Base-by-base conservation (phyloP, 108 stramenopile genomes). In the Chaetoceros muelleri region DNA sequence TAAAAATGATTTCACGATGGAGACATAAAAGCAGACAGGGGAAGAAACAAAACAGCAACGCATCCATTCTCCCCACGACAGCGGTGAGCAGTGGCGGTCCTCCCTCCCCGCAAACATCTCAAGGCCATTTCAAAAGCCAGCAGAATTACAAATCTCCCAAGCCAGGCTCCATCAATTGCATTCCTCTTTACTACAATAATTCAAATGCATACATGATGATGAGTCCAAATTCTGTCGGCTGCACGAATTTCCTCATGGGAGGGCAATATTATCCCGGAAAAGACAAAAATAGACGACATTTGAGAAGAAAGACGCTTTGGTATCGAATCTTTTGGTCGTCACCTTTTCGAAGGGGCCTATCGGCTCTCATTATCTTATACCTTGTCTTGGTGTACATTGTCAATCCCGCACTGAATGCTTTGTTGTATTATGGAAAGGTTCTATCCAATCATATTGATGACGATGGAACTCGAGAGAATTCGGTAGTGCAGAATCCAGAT, bases 191-290 rank as follows among this genome's bases (percentile, higher is more conserved):
- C 13, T 13, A 40, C 13, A 13, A 5, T 10, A 40, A 40, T 13
- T n/a, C n/a, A n/a, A n/a, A n/a, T n/a, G n/a, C n/a, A n/a, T n/a
- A n/a, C n/a, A 40, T 40, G 5, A 5, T 10, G 5, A 40, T 40
- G 8, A 40, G 13, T 40, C 34, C 34, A 40, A 40, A 40, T 40
- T 5, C 34, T 40, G 34, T 40, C 13, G 34, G 34, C 5, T 79
- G 78, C 63, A 77, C 76, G 29, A 71, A 53, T 55, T 84, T 84
- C 53, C 53, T 84, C 23, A 53, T 84, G 60, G 82, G 82, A 27
- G 82, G 82, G 5, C 57, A 75, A 28, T 82, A 64, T 44, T 78
- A 82, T 61, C 70, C 76, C 1, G 81, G 81, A 13, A 82, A 82
- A 50, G 82, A 84, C 58, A 80, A 84, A 47, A 65, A 70, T 46